These are phyloP conservation scores for Fusarium sp. DNA, from an alignment of 2,329 filamentous ascomycete genomes.

Conservation along the genomic window DNA sequence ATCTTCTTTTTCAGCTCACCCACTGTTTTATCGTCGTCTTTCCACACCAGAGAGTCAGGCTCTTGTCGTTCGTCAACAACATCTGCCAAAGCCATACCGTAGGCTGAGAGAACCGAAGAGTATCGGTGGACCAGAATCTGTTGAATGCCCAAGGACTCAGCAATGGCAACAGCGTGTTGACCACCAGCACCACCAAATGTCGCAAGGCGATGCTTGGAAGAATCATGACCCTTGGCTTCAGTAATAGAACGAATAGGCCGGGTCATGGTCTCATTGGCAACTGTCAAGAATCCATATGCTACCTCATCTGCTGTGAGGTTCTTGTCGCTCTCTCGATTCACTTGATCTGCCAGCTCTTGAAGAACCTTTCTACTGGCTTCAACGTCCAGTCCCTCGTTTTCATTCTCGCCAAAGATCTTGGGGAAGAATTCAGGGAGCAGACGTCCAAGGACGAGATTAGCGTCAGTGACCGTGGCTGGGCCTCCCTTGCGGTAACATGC, in stretches of 20 bases:
- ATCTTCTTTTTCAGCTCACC: slow-evolving; percentile 77
- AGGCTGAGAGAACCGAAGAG: slow-evolving; percentile 88
- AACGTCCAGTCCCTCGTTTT: slow-evolving; percentile 81
- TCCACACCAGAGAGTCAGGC: slow-evolving; percentile 73
- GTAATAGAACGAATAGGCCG: slow-evolving; percentile 90
- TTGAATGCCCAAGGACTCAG: slow-evolving; percentile 82
- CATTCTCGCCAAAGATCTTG: slow-evolving; percentile 92
- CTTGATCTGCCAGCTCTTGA: slow-evolving; percentile 77
- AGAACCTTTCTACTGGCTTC: slow-evolving; percentile 81
- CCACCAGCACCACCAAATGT: slow-evolving; percentile 94
- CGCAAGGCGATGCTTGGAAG: slow-evolving; percentile 87
- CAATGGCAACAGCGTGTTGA: slow-evolving; percentile 92
- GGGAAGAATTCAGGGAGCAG: slow-evolving; percentile 92
- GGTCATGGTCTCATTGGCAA: slow-evolving; percentile 93
- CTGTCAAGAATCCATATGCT: slow-evolving; percentile 87
- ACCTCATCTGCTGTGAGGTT: slow-evolving; percentile 84
- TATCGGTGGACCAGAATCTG: slow-evolving; percentile 90
- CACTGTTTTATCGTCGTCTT: slow-evolving; percentile 66
- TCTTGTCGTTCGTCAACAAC: slow-evolving; percentile 93
- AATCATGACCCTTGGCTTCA: slow-evolving; percentile 92
- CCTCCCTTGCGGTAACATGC: slow-evolving; percentile 92
- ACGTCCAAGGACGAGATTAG: slow-evolving; percentile 85
- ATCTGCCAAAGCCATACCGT: slow-evolving; percentile 92
- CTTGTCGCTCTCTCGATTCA: slow-evolving; percentile 79
- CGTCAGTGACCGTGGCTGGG: slow-evolving; percentile 91